These are phyloP conservation scores for Cercophora sp. DNA, from an alignment of 495 filamentous ascomycete genomes.

Conservation along the genomic window DNA sequence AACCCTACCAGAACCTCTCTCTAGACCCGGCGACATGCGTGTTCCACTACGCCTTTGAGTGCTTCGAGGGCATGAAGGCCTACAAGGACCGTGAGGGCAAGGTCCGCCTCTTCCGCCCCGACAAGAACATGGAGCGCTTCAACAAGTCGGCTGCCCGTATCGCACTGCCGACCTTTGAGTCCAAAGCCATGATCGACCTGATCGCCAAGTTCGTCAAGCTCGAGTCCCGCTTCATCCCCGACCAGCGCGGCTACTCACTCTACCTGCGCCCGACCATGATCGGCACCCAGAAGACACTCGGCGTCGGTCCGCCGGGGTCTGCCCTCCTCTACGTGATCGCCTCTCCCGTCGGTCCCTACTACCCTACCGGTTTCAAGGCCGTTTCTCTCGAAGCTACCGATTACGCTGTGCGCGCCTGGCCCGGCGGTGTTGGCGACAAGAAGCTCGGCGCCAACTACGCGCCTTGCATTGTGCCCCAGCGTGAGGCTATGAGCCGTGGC, in stretches of 20 bases:
- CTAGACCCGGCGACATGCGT: slow-evolving; percentile 95
- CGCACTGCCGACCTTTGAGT: slow-evolving; percentile 79
- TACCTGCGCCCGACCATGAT: slow-evolving; percentile 97
- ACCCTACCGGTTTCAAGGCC: slow-evolving; percentile 96
- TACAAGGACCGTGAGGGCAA: slow-evolving; percentile 75
- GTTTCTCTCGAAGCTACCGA: slow-evolving; percentile 88
- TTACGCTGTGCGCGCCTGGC: slow-evolving; percentile 95
- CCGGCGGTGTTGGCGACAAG: slow-evolving; percentile 92
- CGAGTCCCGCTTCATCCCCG: slow-evolving; percentile 84
- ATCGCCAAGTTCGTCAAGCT: slow-evolving; percentile 74
- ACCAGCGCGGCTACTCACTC: slow-evolving; percentile 79
- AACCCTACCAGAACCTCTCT: slow-evolving; percentile 92
- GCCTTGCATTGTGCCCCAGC: slow-evolving; percentile 89
- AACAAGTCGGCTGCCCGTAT: slow-evolving; percentile 88
- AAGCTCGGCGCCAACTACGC: slow-evolving; percentile 99
- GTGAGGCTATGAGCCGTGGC: slow-evolving; percentile 80
- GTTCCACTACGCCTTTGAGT: slow-evolving; percentile 96
- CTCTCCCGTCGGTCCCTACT: slow-evolving; percentile 95
- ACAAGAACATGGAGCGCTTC: slow-evolving; percentile 91
- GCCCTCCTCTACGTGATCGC: slow-evolving; percentile 93
- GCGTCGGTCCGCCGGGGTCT: slow-evolving; percentile 84
- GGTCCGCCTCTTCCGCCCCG: slow-evolving; percentile 86
- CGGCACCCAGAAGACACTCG: slow-evolving; percentile 89
- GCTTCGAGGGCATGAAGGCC: slow-evolving; percentile 98
- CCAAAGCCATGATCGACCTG: slow-evolving; percentile 67